phyloP scores from a whole-genome alignment of 306 rosid species.

The Rosa persica region DNA sequence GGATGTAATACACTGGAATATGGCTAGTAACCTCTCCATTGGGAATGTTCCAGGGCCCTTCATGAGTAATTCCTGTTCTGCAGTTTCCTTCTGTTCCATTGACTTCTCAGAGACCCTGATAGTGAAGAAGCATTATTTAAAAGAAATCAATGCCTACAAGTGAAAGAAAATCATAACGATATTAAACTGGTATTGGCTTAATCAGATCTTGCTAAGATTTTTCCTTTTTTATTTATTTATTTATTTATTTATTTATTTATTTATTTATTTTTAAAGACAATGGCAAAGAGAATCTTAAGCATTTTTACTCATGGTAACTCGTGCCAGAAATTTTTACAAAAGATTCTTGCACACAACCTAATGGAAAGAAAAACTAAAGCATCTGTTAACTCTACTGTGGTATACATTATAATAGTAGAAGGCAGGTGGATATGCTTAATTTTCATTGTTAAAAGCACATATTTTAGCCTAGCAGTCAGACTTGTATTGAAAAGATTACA shows the following conservation, averaged over 20 bases:
- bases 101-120: slow-evolving; percentile 62
- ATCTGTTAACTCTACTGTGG: neutral
- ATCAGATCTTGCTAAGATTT: neutral
- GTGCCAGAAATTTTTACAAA: neutral
- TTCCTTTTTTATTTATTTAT: too few species aligned
- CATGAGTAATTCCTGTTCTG: slow-evolving; percentile 74
- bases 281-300: neutral
- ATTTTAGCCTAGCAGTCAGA: slow-evolving; percentile 4
- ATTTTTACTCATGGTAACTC: neutral
- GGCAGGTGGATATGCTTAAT: neutral
- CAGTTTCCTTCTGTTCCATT: slow-evolving; percentile 66
- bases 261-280: neutral
- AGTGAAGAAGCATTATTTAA: slow-evolving; percentile 29
- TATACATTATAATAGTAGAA: neutral
- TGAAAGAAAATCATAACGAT: neutral
- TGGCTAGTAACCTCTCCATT: slow-evolving; percentile 88
- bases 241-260: too few species aligned
- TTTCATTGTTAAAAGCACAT: neutral
- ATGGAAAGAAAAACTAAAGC: slow-evolving; percentile 20
- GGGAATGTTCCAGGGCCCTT: slow-evolving; percentile 98
- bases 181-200: neutral
- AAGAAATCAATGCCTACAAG: slow-evolving; percentile 2
- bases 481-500: neutral
- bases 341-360: neutral
- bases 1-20: slow-evolving; percentile 83